These are phyloP conservation scores for Haematococcus sp. DNA, from an alignment of 139 green algal genomes.

Conservation along the genomic window DNA sequence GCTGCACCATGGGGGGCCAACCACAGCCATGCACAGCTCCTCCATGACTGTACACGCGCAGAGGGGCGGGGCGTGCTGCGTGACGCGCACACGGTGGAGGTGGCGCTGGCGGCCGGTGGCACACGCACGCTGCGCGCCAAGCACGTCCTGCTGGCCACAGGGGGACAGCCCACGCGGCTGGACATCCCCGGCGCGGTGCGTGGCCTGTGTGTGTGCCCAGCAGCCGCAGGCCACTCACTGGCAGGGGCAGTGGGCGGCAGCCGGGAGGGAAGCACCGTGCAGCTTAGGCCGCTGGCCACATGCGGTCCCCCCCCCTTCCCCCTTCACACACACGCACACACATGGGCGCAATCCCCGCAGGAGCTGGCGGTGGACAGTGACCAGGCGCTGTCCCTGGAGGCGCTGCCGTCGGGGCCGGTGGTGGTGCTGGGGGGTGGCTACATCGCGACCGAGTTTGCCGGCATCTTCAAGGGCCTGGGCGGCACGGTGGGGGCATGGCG, in stretches of 20 bases:
- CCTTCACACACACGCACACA: neutral
- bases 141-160: slow-evolving; percentile 85
- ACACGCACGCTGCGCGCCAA: slow-evolving; percentile 52
- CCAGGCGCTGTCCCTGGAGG: slow-evolving; percentile 82
- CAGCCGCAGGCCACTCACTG: too few species aligned
- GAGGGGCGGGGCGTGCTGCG: slow-evolving; percentile 80
- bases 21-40: too few species aligned
- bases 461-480: slow-evolving; percentile 92
- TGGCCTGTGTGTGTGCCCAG: too few species aligned
- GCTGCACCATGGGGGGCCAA: too few species aligned
- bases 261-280: too few species aligned
- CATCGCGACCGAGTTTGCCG: slow-evolving; percentile 94
- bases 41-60: slow-evolving; percentile 4
- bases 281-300: too few species aligned
- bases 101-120: slow-evolving; percentile 16
- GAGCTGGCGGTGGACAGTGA: slow-evolving; percentile 91
- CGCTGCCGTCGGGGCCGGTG: slow-evolving; percentile 65
- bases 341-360: slow-evolving; percentile 12
- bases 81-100: slow-evolving; percentile 83
- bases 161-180: slow-evolving; percentile 53
- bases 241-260: too few species aligned
- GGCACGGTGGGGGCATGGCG: slow-evolving; percentile 36
- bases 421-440: slow-evolving; percentile 91
- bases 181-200: slow-evolving; percentile 28
- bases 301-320: too few species aligned